Base-by-base conservation (phyloP, 345 rosid species). In the Turritis glabra region DNA sequence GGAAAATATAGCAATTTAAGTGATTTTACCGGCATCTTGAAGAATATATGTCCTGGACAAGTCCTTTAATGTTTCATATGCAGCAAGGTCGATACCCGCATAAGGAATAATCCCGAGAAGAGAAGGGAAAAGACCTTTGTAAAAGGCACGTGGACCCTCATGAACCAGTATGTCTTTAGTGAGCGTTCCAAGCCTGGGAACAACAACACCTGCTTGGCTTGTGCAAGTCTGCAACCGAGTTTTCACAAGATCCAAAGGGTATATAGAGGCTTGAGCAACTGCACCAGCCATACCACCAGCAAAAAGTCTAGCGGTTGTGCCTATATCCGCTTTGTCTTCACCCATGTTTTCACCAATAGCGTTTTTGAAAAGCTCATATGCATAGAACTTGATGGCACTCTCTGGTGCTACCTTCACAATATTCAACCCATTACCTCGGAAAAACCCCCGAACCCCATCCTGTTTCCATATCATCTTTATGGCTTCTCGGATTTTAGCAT, bases 241-340 rank as follows among this genome's bases (percentile, higher is more conserved):
- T 87, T 93, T 93, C 59, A 90, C 95, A 72, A 93, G 98, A 84
- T 90, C 98, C 79, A 93, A 60, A 0, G 98, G 98, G 72, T 93
- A 93, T 68, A 93, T 87, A 29, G 89, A 81, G 65, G 97, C 81
- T 69, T 93, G 98, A 62, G 98, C 93, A 54, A 93, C 85, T 62
- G 98, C 98, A 75, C 98, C 98, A 27, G 98, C 98, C 82, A 83
- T 77, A 46, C 98, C 98, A 50, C 98, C 97, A 10, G 97, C 86
- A 40, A 87, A 71, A 53, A 90, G 93, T 15, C 93, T 85, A 73
- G 85, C 97, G 3, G 75, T 26, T 57, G 89, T 72, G 69, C 97
- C 90, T 26, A 89, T 79, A 57, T 82, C 91, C 37, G 56, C 79
- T 80, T 82, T 85, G 64, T 76, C 83, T 56, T 84, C 88, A 30